phyloP scores from a whole-genome alignment of 768 basidiomycete genomes.

The Pholiota microspora region DNA sequence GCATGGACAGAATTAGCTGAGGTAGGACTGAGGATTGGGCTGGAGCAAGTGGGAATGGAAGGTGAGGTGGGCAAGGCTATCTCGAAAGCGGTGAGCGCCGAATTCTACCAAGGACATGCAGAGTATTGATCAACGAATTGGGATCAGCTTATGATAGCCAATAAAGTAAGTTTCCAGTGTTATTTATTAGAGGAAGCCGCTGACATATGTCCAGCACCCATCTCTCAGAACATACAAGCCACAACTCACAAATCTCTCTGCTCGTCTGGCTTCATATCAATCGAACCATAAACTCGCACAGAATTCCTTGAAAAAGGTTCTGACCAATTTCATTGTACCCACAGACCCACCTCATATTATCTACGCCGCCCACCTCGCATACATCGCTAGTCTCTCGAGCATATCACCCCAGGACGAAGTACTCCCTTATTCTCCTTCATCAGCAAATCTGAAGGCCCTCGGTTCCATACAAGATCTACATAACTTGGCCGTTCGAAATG shows the following conservation, averaged over 20 bases:
- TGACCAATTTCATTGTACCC: constrained; percentile 40
- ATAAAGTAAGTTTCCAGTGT: constrained; percentile 44
- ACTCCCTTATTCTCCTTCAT: constrained; percentile 10
- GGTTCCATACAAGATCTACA: constrained; percentile 34
- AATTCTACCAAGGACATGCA: no score
- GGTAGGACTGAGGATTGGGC: constrained; percentile 55
- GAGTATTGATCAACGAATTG: no score
- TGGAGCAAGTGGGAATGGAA: constrained; percentile 51
- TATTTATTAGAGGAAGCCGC: neutral
- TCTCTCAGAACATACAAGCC: constrained; percentile 59
- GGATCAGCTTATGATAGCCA: constrained; percentile 48
- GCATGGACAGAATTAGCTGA: constrained; percentile 73
- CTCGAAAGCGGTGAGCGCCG: constrained; percentile 55
- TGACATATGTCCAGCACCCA: constrained; percentile 46
- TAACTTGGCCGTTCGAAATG: constrained; percentile 21
- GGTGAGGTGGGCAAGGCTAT: constrained; percentile 67
- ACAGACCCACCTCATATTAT: constrained; percentile 50
- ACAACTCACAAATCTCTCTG: constrained; percentile 59
- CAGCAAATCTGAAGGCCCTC: constrained; percentile 23
- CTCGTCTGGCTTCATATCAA: constrained; percentile 52
- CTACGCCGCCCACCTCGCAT: constrained; percentile 55
- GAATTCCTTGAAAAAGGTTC: constrained; percentile 52
- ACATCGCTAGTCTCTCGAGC: constrained; percentile 38
- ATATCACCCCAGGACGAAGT: constrained; percentile 12
- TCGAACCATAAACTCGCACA: constrained; percentile 59